Conservation (phyloP, 2,329 filamentous ascomycete genomes). For the Tothia fuscella region DNA sequence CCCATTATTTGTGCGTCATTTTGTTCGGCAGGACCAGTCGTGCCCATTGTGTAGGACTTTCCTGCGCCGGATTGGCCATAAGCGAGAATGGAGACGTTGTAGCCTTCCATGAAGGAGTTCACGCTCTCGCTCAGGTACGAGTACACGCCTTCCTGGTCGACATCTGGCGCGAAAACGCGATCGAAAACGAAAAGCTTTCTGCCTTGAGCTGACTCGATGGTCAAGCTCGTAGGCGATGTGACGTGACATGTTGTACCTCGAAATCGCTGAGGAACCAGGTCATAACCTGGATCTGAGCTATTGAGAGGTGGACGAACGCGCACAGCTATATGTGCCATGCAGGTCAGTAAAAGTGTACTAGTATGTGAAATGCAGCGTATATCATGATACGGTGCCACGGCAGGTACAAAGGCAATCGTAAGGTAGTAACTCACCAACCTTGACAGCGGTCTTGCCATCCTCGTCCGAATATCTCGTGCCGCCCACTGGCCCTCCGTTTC, state of each 20-base stretch:
- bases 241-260: slow-evolving; percentile 87
- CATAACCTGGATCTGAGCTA: slow-evolving; percentile 77
- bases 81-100: slow-evolving; percentile 94
- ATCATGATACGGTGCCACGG: too few relatives aligned
- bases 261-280: slow-evolving; percentile 91
- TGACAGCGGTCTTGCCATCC: slow-evolving; percentile 80
- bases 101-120: slow-evolving; percentile 80
- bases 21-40: slow-evolving; percentile 72
- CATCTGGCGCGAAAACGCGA: slow-evolving; percentile 75
- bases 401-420: not conserved
- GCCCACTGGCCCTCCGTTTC: slow-evolving; percentile 58
- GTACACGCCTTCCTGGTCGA: slow-evolving; percentile 82
- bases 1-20: slow-evolving; percentile 61
- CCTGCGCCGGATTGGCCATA: slow-evolving; percentile 96
- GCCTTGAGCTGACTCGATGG: slow-evolving; percentile 83
- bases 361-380: slow-evolving; percentile 11
- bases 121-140: slow-evolving; percentile 88
- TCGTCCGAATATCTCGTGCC: slow-evolving; percentile 82
- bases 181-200: slow-evolving; percentile 96
- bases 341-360: slow-evolving; percentile 11
- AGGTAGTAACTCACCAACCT: slow-evolving; percentile 62
- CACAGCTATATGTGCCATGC: slow-evolving; percentile 50
- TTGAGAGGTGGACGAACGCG: slow-evolving; percentile 81
- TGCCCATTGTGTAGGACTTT: slow-evolving; percentile 99
- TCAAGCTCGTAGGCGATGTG: slow-evolving; percentile 69